phyloP scores from a whole-genome alignment of 225 moss, liverwort and hornwort genomes.

The Pseudoscleropodium purum region DNA sequence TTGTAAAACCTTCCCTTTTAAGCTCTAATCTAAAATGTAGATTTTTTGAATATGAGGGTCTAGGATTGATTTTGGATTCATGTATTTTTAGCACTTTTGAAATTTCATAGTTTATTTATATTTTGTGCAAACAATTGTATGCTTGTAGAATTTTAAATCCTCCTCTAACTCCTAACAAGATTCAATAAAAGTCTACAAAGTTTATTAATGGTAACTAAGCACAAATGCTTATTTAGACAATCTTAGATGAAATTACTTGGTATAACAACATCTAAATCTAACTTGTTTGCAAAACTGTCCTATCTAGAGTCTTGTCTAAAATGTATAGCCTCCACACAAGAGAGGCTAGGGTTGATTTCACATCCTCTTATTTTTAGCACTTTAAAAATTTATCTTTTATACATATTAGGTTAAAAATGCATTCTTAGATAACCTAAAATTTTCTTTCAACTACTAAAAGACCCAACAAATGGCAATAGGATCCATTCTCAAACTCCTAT shows the following conservation, averaged over 20 bases:
- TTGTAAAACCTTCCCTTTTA: background rate
- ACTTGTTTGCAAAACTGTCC: rapidly evolving
- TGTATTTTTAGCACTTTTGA: rapidly evolving
- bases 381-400: background rate
- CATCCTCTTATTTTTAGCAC: background rate
- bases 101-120: background rate
- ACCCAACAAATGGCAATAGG: background rate
- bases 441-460: background rate
- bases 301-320: background rate
- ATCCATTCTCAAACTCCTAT: background rate
- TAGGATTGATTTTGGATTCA: background rate
- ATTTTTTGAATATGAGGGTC: rapidly evolving
- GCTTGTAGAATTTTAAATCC: background rate
- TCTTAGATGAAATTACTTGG: background rate
- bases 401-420: background rate
- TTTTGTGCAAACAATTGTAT: background rate
- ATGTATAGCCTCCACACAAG: background rate
- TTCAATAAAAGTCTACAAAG: background rate
- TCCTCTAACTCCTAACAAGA: background rate
- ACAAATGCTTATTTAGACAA: background rate
- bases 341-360: rapidly evolving
- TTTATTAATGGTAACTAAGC: background rate
- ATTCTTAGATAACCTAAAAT: background rate
- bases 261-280: background rate
- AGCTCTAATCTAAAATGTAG: background rate